Percentiles rank a stretch among this genome's conserved stretches.
These are phyloP conservation scores for Zychaea mexicana DNA, from an alignment of 371 early-diverging fungal species.

Conservation along the genomic window DNA sequence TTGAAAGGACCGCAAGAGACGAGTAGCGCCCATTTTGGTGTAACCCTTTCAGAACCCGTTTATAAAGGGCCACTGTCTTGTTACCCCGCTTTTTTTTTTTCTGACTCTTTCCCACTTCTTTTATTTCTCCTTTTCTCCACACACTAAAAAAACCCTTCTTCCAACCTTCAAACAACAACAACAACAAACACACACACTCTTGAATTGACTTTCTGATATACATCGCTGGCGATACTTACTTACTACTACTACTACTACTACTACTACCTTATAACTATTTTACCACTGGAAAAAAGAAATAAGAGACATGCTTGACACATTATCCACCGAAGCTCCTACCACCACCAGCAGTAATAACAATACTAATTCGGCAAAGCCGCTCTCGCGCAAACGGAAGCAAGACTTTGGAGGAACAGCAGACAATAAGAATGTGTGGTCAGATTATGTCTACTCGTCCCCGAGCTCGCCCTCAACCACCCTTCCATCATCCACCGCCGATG, in stretches of 20 bases:
- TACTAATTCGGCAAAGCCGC: slow-evolving; percentile 7
- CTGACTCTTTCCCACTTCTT: not conserved
- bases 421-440: slow-evolving; percentile 22
- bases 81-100: slow-evolving; percentile 12
- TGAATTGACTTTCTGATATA: not conserved
- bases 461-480: slow-evolving; percentile 17
- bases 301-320: slow-evolving; percentile 10
- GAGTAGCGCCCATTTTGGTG: slow-evolving; percentile 7
- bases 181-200: not conserved
- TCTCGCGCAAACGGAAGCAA: slow-evolving; percentile 33
- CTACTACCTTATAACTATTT: too few relatives aligned
- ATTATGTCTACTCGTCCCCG: slow-evolving; percentile 31
- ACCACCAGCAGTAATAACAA: not conserved
- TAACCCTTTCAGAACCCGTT: not conserved
- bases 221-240: slow-evolving; percentile 29
- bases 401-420: slow-evolving; percentile 16
- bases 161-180: not conserved
- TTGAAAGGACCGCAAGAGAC: not conserved
- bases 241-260: too few relatives aligned
- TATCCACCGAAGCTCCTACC: slow-evolving; percentile 1
- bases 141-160: not conserved
- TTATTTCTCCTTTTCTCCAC: slow-evolving; percentile 11
- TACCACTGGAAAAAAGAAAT: too few relatives aligned
- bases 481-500: not conserved
- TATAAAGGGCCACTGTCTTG: slow-evolving; percentile 4